These are phyloP conservation scores for Clarireedia homoeocarpa DNA, from an alignment of 2,329 filamentous ascomycete species.

Conservation along the genomic window DNA sequence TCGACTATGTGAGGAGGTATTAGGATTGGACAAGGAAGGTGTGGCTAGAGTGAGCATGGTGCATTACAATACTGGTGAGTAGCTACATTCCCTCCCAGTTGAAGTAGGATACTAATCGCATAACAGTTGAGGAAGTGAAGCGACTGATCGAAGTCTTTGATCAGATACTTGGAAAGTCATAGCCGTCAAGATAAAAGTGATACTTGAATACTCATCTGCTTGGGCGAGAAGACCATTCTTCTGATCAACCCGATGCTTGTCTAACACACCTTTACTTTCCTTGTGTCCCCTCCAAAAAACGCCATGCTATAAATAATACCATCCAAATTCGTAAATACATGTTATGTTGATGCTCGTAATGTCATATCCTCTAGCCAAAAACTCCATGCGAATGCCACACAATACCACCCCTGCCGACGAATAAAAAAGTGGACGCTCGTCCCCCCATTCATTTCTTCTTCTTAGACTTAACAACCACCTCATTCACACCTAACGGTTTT, in stretches of 20 bases:
- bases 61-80: slow-evolving; percentile 62
- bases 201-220: neutral
- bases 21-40: slow-evolving; percentile 51
- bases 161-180: slow-evolving; percentile 19
- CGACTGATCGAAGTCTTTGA: slow-evolving; percentile 45
- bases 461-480: slow-evolving; percentile 23
- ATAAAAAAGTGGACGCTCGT: neutral
- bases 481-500: neutral
- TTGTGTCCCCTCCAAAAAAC: neutral
- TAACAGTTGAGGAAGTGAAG: slow-evolving; percentile 47
- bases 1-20: slow-evolving; percentile 49
- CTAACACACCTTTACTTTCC: neutral
- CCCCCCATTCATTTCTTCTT: slow-evolving; percentile 31
- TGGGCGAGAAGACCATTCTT: neutral
- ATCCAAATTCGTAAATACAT: slow-evolving; percentile 4
- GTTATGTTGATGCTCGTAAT: slow-evolving; percentile 1
- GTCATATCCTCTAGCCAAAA: neutral
- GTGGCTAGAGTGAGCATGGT: slow-evolving; percentile 64
- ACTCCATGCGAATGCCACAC: neutral
- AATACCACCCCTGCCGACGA: neutral
- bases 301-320: neutral
- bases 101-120: slow-evolving; percentile 9
- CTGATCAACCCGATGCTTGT: neutral
- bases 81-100: neutral
- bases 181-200: neutral